Base-by-base conservation (phyloP, 2,329 filamentous ascomycete genomes). In the Shiraia sp. region DNA sequence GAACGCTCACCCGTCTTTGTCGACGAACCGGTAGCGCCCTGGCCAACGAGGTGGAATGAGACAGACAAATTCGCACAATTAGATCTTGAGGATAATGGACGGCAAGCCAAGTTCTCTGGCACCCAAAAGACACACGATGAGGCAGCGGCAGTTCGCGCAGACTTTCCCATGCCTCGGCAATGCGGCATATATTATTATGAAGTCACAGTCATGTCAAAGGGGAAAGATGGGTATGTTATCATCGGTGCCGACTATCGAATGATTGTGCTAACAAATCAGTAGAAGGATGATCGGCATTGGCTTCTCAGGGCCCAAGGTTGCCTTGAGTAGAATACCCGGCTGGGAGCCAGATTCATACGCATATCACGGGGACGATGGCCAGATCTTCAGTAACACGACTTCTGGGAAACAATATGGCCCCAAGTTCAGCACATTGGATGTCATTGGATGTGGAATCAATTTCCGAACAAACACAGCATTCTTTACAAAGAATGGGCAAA, bases 121-220 rank as follows among this genome's bases (percentile, higher is more conserved):
- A 68, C 75, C 9, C 72, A 74, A 28, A 82, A 82, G 64, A 78
- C 79, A 31, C 73, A 77, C 44, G 82, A 86, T 61, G 93, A 97
- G 66, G 88, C 90, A 13, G 90, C 84, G 25, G 82, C 88, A 10
- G 83, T 96, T 43, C 83, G 93, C 41, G 82, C 91, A 19, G 87
- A 99, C 67, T 78, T 90, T 65, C 81, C 85, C 34, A 96, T 97
- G 83, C 90, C 93, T 3, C 79, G 83, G 25, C 87, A 95, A 61
- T 93, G 88, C 54, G 93, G 93, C 2, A 86, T 99, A 45, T 99
- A 96, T 69, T 99, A 99, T 68, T 99, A 84, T 63, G 93, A 99
- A 60, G 76, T 84, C 24, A 81, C 80, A 7, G 79, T 89, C 33
- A 66, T 85, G 36, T 80, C 82, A 6, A 82, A 84, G 59, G 81